Evolutionary conservation across 257 asterid species (phyloP), one percentile per base, ranked within the genome.

Genomic region (Ilex aquifolium): DNA sequence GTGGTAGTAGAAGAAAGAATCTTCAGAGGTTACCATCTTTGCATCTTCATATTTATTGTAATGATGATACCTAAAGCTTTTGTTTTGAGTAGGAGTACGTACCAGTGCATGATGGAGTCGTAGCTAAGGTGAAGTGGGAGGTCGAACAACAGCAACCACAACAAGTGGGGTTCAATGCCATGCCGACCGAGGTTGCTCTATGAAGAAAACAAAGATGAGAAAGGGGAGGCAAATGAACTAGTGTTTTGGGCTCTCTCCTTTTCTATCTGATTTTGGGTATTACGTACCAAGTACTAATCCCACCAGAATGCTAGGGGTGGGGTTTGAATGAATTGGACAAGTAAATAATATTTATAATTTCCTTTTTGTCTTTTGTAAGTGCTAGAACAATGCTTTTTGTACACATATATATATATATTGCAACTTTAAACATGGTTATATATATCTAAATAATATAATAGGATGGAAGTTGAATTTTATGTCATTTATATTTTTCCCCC

Each of bases 91-190:
- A 86, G 95, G 85, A 77, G 12, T 83, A 81, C 49, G 85, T 70
- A 69, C 70, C 85, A 2, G 87, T 71, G 36, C 65, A 78, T 32
- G 90, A 83, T 69, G 91, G 70, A 69, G 76, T 58, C 16, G 72
- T 72, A 3, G 77, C 77, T 14, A 74, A 74, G 56, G 56, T 81
- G 44, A 83, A 83, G 14, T 83, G 95, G 95, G 77, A 76, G 12
- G 76, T 55, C 2, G 76, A 75, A 10, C 69, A 62, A 13, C 77
- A 17, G 14, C 73, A 55, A 63, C 69, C 29, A 14, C 75, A 70
- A 42, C 70, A 59, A 70, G 74, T 77, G 72, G 80, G 68, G 68
- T 70, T 75, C 69, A 64, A 70, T 27, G 65, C 71, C 31, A 39
- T 67, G 66, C 80, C 60, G 58, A 62, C 76, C 32, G 82, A 80